Conservation (phyloP, 208 protist species). For the Acanthamoeba triangularis region DNA sequence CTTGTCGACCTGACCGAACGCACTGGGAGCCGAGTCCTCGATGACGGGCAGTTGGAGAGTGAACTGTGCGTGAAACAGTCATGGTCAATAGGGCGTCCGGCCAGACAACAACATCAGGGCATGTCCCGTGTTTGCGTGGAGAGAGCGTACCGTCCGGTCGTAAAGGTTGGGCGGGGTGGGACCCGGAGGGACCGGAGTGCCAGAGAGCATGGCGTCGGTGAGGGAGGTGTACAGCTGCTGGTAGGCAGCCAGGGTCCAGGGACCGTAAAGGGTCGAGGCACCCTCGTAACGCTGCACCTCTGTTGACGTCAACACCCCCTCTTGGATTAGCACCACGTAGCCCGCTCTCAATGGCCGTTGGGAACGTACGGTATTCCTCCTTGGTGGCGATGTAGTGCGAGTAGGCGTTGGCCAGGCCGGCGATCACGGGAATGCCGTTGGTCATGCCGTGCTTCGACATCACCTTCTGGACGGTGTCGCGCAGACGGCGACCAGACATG, state of each 20-base stretch:
- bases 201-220: conserved; percentile 68
- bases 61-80: neutral
- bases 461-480: conserved; percentile 76
- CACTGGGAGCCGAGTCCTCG: conserved; percentile 78
- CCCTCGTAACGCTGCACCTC: conserved; percentile 85
- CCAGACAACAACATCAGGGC: neutral
- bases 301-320: neutral
- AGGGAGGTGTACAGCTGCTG: conserved; percentile 81
- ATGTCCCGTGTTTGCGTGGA: neutral
- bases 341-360: neutral
- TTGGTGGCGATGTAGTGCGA: conserved; percentile 78
- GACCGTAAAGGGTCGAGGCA: conserved; percentile 87
- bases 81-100: neutral
- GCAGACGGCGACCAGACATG: conserved; percentile 86
- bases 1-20: conserved; percentile 80
- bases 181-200: conserved; percentile 9
- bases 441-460: conserved; percentile 60
- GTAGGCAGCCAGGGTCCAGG: conserved; percentile 83
- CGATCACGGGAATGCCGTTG: conserved; percentile 71
- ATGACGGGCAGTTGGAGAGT: conserved; percentile 40
- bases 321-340: neutral
- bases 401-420: conserved; percentile 79
- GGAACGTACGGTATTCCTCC: conserved; percentile 78
- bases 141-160: conserved; percentile 63
- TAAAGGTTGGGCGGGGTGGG: conserved; percentile 80